Evolutionary conservation across 2,329 filamentous ascomycete species (phyloP), one percentile per base, ranked within the genome.

Genomic region (Epichloe festucae): DNA sequence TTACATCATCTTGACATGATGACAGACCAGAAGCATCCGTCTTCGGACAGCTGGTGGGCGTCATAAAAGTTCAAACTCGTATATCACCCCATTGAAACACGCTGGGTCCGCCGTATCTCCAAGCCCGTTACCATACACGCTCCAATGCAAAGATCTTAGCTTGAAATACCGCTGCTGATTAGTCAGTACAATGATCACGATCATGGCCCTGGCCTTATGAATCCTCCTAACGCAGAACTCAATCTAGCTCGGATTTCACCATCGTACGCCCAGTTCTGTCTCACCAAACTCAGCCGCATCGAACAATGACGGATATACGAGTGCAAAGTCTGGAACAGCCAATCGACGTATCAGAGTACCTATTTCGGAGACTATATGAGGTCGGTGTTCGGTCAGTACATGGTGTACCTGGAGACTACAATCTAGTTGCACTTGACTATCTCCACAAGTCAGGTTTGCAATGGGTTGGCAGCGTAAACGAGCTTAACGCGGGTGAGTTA

Each of bases 341-440:
- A 40, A 62, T 79, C 31, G 77, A 83, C 54, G 77, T 85, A 49
- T 80, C 79, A 52, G 78, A 85, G 62, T 87, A 87, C 59, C 75
- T 87, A 60, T 85, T 85, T 63, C 75, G 70, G 45, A 73, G 84
- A 51, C 72, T 87, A 14, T 70, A 77, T 56, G 75, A 87, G 62
- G 67, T 85, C 38, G 82, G 82, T 34, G 75, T 85, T 35, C 72
- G 75, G 50, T 84, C 81, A 11, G 70, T 87, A 51, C 82, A 85
- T 58, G 83, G 83, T 45, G 68, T 87, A n/a, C 82, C 84, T 3
- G 82, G 81, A 17, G 85, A 89, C 66, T 88, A 84, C 69, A 88
- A 88, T 63, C 73, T 88, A 47, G 73, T 79, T 15, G 74, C 82
- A 8, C 73, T 87, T 23, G 84, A 87, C 64, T 85, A 84, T 63